Evolutionary conservation across 106 monocot species (phyloP).

Genomic region (Platanthera guangdongensis): DNA sequence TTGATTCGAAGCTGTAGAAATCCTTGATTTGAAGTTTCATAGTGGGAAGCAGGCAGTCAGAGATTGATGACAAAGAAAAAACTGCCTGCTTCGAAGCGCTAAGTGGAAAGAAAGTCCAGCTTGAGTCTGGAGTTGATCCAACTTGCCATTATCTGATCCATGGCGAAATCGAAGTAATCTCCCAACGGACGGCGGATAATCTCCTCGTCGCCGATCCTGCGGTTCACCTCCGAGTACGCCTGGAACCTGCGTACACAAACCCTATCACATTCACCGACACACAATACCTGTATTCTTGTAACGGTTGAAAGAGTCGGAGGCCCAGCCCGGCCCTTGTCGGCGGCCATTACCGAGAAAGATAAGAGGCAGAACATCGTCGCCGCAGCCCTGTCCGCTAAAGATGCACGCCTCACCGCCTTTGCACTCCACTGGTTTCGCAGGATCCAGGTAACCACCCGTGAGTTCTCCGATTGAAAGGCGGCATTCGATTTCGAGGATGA

Average conservation of each 20-base stretch:
- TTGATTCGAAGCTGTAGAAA: no score
- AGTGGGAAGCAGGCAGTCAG: no score
- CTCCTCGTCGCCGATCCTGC: slow-evolving; percentile 22
- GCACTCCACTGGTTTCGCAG: slow-evolving; percentile 10
- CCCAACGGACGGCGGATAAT: slow-evolving; percentile 34
- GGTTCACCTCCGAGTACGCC: slow-evolving; percentile 25
- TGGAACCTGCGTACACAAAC: slow-evolving; percentile 58
- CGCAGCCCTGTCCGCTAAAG: slow-evolving; percentile 26
- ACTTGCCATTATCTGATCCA: no score
- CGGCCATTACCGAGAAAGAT: slow-evolving; percentile 61
- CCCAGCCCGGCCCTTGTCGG: slow-evolving; percentile 53
- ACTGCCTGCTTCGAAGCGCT: no score
- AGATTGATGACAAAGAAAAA: no score
- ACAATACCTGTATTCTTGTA: slow-evolving; percentile 64
- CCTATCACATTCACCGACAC: slow-evolving; percentile 60
- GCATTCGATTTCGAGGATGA: not conserved
- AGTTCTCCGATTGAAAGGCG: not conserved
- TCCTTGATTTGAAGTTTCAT: no score
- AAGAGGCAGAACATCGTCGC: slow-evolving; percentile 42
- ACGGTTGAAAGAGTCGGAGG: slow-evolving; percentile 36
- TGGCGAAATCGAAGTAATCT: slow-evolving; percentile 40
- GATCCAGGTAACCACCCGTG: slow-evolving; percentile 21
- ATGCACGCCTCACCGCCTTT: slow-evolving; percentile 4
- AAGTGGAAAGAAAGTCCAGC: no score
- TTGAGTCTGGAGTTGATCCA: no score